Evolutionary conservation across 148 eudicot species (phyloP).

Genomic region (Rhododendron ferrugineum): DNA sequence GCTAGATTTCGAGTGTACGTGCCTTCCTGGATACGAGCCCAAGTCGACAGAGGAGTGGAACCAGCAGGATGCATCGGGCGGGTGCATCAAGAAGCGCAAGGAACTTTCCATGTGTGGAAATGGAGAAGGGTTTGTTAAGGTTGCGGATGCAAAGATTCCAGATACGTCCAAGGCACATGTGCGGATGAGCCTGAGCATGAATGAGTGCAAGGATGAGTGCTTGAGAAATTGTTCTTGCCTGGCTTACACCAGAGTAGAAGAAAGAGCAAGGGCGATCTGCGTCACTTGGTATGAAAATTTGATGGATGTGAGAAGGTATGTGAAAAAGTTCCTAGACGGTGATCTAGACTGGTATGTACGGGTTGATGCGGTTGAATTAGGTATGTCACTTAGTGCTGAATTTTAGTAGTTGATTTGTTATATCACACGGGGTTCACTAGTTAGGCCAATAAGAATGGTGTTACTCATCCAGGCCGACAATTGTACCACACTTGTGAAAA

Average conservation of each 20-base stretch:
- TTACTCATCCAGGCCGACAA: background rate
- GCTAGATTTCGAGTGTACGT: background rate
- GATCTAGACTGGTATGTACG: background rate
- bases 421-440: background rate
- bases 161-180: slow-evolving; percentile 18
- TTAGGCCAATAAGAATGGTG: background rate
- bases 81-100: slow-evolving; percentile 31
- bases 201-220: background rate
- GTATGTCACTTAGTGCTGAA: background rate
- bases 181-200: background rate
- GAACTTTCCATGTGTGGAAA: slow-evolving; percentile 28
- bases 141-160: slow-evolving; percentile 34
- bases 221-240: background rate
- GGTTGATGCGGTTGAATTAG: background rate
- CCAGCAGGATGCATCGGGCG: slow-evolving; percentile 21
- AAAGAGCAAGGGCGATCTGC: background rate
- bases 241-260: background rate
- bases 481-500: no score
- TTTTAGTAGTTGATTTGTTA: no score
- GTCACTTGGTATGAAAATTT: background rate
- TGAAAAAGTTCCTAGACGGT: background rate
- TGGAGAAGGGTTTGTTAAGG: slow-evolving; percentile 45
- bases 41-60: background rate
- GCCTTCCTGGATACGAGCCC: background rate
- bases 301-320: background rate